A percentile compares a stretch with the other conserved stretches of the same genome.
Conservation (phyloP, 352 stramenopile species). For the Pythium diclinum region DNA sequence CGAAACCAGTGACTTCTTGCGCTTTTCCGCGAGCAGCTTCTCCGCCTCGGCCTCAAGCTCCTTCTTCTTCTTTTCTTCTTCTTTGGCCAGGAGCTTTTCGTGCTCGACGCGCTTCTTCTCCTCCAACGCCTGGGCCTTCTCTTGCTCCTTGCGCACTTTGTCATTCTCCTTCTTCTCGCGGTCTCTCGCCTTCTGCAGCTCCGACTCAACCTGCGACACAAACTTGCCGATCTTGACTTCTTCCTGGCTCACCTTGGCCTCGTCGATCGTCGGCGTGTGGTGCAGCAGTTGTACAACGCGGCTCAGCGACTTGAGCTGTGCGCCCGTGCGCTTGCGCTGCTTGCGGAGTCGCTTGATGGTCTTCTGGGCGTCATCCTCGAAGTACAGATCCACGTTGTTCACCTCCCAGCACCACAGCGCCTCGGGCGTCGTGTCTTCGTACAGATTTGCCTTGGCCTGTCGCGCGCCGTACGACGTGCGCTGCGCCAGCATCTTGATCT, state of each 20-base stretch:
- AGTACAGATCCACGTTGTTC: conserved; percentile 69
- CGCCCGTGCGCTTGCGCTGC: conserved; percentile 68
- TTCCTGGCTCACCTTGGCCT: conserved; percentile 76
- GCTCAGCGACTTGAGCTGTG: conserved; percentile 67
- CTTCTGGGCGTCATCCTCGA: conserved; percentile 63
- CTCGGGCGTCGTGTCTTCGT: conserved; percentile 71
- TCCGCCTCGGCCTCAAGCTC: conserved; percentile 51
- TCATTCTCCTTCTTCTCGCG: conserved; percentile 28
- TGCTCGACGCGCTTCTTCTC: conserved; percentile 57
- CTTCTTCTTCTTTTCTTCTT: conserved; percentile 59
- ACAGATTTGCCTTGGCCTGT: conserved; percentile 69
- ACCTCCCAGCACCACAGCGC: conserved; percentile 86
- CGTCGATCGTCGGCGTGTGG: conserved; percentile 58
- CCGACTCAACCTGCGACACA: conserved; percentile 52
- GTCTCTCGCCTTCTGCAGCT: conserved; percentile 57
- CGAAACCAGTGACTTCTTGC: conserved; percentile 57
- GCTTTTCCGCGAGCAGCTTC: conserved; percentile 45
- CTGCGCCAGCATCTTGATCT: conserved; percentile 87
- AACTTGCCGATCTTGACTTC: conserved; percentile 83
- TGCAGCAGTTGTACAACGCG: conserved; percentile 68
- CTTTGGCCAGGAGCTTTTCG: conserved; percentile 57
- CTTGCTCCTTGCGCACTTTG: conserved; percentile 51
- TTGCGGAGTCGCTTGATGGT: conserved; percentile 77
- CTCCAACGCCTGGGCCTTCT: conserved; percentile 47
- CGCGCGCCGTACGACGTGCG: conserved; percentile 63